These are phyloP conservation scores for Phaeotremella skinneri DNA, from an alignment of 768 basidiomycete genomes.

Conservation along the genomic window DNA sequence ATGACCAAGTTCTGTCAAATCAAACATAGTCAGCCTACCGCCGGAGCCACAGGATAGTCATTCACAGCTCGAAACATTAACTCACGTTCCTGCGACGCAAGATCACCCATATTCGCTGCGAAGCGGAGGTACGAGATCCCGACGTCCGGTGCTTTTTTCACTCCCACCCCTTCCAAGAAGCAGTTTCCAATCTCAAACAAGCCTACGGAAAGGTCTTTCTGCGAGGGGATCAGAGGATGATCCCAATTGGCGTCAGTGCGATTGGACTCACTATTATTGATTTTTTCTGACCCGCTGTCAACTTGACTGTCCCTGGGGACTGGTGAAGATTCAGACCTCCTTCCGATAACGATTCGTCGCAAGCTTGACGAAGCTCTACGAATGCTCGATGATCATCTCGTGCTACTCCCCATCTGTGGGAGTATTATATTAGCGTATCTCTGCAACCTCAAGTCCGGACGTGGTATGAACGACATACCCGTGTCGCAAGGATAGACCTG, in stretches of 20 bases:
- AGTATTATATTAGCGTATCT: neutral
- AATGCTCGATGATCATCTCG: slow-evolving; percentile 45
- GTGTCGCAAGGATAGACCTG: slow-evolving; percentile 45
- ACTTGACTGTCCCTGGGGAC: slow-evolving; percentile 22
- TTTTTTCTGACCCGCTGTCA: slow-evolving; percentile 28
- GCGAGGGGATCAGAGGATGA: neutral
- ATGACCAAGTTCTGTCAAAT: slow-evolving; percentile 45
- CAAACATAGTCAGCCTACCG: neutral
- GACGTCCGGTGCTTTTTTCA: slow-evolving; percentile 45
- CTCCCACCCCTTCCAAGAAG: slow-evolving; percentile 47
- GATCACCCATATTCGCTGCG: slow-evolving; percentile 47
- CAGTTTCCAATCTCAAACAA: slow-evolving; percentile 50
- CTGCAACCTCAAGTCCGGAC: neutral
- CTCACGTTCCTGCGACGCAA: slow-evolving; percentile 50
- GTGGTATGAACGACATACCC: slow-evolving; percentile 25
- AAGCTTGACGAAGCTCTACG: slow-evolving; percentile 40
- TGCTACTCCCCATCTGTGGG: slow-evolving; percentile 42
- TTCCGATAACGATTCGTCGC: slow-evolving; percentile 35
- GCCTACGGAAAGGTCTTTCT: slow-evolving; percentile 45
- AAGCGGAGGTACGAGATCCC: slow-evolving; percentile 44
- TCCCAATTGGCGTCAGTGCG: neutral
- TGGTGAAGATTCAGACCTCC: slow-evolving; percentile 28
- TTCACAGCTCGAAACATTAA: neutral
- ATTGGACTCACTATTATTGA: slow-evolving; percentile 33
- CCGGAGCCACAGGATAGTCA: no score